Base-by-base conservation (phyloP, 2,329 filamentous ascomycete species). In the Fusarium sororula region DNA sequence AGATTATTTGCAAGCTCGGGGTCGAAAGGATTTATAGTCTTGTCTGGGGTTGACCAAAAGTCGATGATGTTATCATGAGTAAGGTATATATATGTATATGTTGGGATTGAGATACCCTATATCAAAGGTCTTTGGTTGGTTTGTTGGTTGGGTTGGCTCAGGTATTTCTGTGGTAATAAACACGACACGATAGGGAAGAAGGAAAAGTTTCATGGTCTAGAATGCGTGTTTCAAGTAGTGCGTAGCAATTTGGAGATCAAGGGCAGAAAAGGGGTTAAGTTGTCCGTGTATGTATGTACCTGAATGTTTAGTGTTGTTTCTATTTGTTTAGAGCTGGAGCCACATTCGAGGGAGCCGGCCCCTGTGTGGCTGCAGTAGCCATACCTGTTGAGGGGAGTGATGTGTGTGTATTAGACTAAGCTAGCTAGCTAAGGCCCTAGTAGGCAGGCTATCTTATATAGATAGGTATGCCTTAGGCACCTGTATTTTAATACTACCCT, bases 221-320 rank as follows among this genome's bases (percentile, higher is more conserved):
- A 74, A 69, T 56, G 37, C 44, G 59, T 53, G 55, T 73, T 68
- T 74, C 63, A 62, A 70, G 64, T 41, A 58, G 41, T 50, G 22
- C 41, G 41, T n/a, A 58, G 30, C 41, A 54, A 38, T 45, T 53
- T 54, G 62, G 39, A 51, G 54, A 71, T 66, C 70, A 47, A 62
- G 47, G 47, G 50, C 26, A 63, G 48, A 75, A 74, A 75, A 75
- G 68, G 68, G 72, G 72, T 59, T 59, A 70, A 54, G 50, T 54
- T 59, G 42, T 42, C 32, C n/a, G 28, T 48, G 58, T 69, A 32
- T 48, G 58, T 69, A 32, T 48, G 51, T 69, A 42, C 44, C 45
- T 57, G 39, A 41, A 42, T 24, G 48, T 75, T 65, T 62, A 57
- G 50, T 62, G 38, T 62, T 63, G 69, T 63, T 72, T 35, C 32